These are phyloP conservation scores for Kurtzmaniella natalensis DNA, from an alignment of 1,139 yeast genomes.

Conservation along the genomic window DNA sequence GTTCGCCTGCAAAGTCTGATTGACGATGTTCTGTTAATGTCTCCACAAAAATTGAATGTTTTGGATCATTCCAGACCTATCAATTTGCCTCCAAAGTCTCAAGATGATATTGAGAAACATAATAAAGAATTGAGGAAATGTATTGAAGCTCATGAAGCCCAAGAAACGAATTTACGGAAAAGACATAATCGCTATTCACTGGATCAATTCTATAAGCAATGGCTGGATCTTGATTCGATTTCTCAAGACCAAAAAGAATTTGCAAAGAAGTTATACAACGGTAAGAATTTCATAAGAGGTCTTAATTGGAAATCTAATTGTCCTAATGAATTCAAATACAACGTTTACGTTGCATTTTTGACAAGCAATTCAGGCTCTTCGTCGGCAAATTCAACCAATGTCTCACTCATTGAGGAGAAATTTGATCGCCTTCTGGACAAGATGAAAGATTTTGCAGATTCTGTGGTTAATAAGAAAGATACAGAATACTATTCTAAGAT, in stretches of 20 bases:
- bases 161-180: neutral
- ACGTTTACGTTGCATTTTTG: constrained; percentile 27
- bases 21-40: constrained; percentile 37
- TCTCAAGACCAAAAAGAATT: constrained; percentile 18
- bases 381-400: constrained; percentile 13
- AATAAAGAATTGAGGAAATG: constrained; percentile 35
- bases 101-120: constrained; percentile 34
- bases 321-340: constrained; percentile 23
- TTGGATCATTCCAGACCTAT: constrained; percentile 45
- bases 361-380: constrained; percentile 14
- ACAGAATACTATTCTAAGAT: constrained; percentile 30
- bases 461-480: constrained; percentile 29
- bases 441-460: constrained; percentile 21
- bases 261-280: constrained; percentile 22
- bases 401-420: constrained; percentile 8
- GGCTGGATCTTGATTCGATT: constrained; percentile 21
- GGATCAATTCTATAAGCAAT: constrained; percentile 20
- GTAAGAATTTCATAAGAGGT: constrained; percentile 29
- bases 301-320: constrained; percentile 39
- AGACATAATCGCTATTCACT: constrained; percentile 18
- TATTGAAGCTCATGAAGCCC: constrained; percentile 26
- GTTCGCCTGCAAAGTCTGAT: constrained; percentile 39
- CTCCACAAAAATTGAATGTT: constrained; percentile 37
- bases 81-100: constrained; percentile 40
- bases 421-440: constrained; percentile 20